phyloP scores from a whole-genome alignment of 305 asterid species.

The Fraxinus dipetala region DNA sequence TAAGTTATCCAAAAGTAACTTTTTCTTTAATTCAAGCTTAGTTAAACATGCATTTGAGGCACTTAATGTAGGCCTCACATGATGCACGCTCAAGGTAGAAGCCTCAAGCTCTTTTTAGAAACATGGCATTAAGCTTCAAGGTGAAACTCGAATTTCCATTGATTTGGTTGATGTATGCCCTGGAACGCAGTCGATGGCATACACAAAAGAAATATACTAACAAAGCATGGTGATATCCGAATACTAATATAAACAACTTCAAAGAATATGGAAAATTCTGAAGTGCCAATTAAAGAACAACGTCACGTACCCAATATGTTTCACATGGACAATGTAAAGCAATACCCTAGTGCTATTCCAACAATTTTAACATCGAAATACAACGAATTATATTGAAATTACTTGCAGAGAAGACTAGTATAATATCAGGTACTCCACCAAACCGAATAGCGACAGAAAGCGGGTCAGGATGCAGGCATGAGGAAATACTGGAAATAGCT shows the following conservation, averaged over 20 bases:
- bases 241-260: background rate
- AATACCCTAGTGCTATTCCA: background rate
- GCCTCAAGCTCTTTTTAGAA: background rate
- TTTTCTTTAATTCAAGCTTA: background rate
- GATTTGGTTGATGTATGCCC: background rate
- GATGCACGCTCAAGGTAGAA: background rate
- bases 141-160: background rate
- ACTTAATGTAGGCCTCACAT: background rate
- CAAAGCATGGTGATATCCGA: background rate
- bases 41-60: background rate
- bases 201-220: background rate
- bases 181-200: background rate
- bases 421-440: background rate
- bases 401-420: background rate
- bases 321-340: background rate
- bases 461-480: slow-evolving; percentile 11
- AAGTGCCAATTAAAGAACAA: background rate
- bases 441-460: slow-evolving; percentile 4
- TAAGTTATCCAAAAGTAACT: background rate
- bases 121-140: background rate
- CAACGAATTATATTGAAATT: background rate
- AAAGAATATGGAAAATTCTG: background rate
- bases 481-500: background rate
- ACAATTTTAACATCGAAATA: background rate
- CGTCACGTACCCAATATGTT: background rate